Evolutionary conservation across 305 asterid genomes (phyloP).

Genomic region (Solanum aculeatissimum): DNA sequence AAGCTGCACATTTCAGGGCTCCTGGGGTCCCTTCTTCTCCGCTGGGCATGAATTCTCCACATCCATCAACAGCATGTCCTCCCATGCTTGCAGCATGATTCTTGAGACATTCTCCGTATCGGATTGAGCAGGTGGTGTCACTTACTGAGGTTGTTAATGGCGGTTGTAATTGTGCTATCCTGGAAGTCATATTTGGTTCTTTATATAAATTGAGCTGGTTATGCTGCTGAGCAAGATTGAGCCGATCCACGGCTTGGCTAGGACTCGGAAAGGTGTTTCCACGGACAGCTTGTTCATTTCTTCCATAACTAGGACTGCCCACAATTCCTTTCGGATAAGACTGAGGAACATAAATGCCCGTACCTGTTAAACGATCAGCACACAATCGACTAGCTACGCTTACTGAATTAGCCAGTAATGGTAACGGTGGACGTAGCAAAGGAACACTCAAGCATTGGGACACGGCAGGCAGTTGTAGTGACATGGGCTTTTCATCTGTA

Average conservation of each 20-base stretch:
- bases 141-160: background rate
- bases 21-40: constrained; percentile 36
- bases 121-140: background rate
- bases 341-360: constrained; percentile 51
- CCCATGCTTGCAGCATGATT: constrained; percentile 59
- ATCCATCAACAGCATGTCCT: constrained; percentile 48
- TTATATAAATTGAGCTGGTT: background rate
- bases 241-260: constrained; percentile 37
- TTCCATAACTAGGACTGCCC: constrained; percentile 38
- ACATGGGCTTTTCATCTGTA: background rate
- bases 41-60: constrained; percentile 56
- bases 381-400: constrained; percentile 73
- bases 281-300: background rate
- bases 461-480: constrained; percentile 17
- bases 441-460: constrained; percentile 87
- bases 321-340: constrained; percentile 75
- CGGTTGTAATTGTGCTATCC: background rate
- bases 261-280: constrained; percentile 40
- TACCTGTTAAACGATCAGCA: constrained; percentile 38
- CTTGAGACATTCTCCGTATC: constrained; percentile 40
- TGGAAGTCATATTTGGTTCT: background rate
- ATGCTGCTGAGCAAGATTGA: background rate
- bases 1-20: constrained; percentile 41
- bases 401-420: constrained; percentile 52
- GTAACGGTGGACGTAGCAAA: constrained; percentile 43